These are phyloP conservation scores for Cercophora newfieldiana DNA, from an alignment of 495 filamentous ascomycete species.

Conservation along the genomic window DNA sequence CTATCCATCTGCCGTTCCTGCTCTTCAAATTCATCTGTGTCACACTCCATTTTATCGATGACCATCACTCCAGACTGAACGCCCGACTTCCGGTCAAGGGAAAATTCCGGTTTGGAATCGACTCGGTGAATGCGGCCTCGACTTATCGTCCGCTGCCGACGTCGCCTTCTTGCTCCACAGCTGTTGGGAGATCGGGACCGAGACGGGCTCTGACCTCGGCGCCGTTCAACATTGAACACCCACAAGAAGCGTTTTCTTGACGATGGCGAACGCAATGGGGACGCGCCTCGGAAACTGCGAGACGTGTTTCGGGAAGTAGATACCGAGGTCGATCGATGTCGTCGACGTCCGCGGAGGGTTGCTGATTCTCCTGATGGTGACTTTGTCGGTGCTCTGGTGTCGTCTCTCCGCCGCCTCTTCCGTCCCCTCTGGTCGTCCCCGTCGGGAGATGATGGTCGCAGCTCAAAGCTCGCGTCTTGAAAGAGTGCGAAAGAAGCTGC, in stretches of 20 bases:
- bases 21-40: not conserved
- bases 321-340: constrained; percentile 41
- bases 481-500: not conserved
- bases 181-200: constrained; percentile 35
- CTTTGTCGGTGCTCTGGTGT: constrained; percentile 19
- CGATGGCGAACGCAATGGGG: constrained; percentile 32
- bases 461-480: not conserved
- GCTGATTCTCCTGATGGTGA: constrained; percentile 40
- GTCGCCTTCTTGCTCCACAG: constrained; percentile 27
- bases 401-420: constrained; percentile 35
- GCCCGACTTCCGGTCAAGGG: not conserved
- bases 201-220: constrained; percentile 40
- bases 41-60: not conserved
- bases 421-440: constrained; percentile 36
- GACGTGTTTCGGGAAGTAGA: constrained; percentile 29
- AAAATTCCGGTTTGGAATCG: not conserved
- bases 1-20: not conserved
- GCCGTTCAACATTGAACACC: constrained; percentile 33
- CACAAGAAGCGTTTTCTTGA: constrained; percentile 33
- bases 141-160: constrained; percentile 41
- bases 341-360: constrained; percentile 41
- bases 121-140: constrained; percentile 33
- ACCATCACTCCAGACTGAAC: not conserved
- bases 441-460: constrained; percentile 5
- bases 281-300: constrained; percentile 24